These are phyloP conservation scores for Acephala macrosclerotiorum DNA, from an alignment of 2,329 filamentous ascomycete species.

Conservation along the genomic window DNA sequence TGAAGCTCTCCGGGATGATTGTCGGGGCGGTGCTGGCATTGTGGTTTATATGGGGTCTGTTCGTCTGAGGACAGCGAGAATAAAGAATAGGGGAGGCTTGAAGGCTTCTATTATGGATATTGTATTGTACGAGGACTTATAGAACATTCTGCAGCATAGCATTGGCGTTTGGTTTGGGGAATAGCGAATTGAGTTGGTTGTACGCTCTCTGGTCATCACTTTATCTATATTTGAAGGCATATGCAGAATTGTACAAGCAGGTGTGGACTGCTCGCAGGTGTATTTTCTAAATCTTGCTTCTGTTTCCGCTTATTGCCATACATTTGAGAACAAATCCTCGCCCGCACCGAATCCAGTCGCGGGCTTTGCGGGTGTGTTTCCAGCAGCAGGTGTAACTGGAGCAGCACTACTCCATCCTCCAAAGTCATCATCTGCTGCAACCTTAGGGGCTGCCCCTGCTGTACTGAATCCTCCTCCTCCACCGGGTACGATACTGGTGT, in stretches of 20 bases:
- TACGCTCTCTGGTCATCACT: neutral
- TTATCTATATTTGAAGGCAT: slow-evolving; percentile 6
- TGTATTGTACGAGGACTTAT: slow-evolving; percentile 38
- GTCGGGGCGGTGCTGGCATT: slow-evolving; percentile 75
- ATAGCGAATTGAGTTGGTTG: slow-evolving; percentile 1
- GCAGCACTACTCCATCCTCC: slow-evolving; percentile 88
- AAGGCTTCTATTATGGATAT: slow-evolving; percentile 24
- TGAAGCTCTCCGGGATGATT: slow-evolving; percentile 88
- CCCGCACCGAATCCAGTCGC: slow-evolving; percentile 67
- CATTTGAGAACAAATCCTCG: slow-evolving; percentile 94
- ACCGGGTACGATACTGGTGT: slow-evolving; percentile 66
- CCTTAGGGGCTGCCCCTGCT: slow-evolving; percentile 62
- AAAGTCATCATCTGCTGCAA: slow-evolving; percentile 92
- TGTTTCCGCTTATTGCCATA: slow-evolving; percentile 73
- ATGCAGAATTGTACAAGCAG: slow-evolving; percentile 12
- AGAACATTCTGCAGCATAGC: slow-evolving; percentile 38
- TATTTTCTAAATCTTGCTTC: slow-evolving; percentile 13
- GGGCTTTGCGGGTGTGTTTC: slow-evolving; percentile 58
- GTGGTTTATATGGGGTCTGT: slow-evolving; percentile 60
- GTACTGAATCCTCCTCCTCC: slow-evolving; percentile 68
- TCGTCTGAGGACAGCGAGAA: slow-evolving; percentile 34
- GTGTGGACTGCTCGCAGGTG: slow-evolving; percentile 5
- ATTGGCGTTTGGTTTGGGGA: slow-evolving; percentile 37
- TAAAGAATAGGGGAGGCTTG: neutral
- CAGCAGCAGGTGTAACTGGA: slow-evolving; percentile 57